phyloP scores from a whole-genome alignment of 257 asterid genomes.

The Pogostemon cablin region DNA sequence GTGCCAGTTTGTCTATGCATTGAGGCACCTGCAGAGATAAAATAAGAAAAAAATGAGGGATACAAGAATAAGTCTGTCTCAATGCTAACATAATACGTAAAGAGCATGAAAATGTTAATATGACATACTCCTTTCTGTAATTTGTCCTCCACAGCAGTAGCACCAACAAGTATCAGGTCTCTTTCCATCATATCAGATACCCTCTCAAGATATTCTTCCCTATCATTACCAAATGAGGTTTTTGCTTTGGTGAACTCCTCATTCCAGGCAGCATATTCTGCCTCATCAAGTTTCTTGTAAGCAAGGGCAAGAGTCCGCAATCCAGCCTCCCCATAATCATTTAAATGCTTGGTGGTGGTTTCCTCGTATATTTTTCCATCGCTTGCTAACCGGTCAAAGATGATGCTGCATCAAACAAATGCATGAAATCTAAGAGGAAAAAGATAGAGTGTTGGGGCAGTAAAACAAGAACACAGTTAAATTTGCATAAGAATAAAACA shows the following conservation, averaged over 20 bases:
- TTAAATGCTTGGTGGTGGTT: constrained; percentile 79
- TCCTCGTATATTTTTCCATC: constrained; percentile 71
- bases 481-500: constrained; percentile 4
- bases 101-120: constrained; percentile 13
- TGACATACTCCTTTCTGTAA: constrained; percentile 90
- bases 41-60: constrained; percentile 7
- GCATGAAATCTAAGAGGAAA: constrained; percentile 32
- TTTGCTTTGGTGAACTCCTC: constrained; percentile 82
- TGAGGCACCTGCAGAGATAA: constrained; percentile 80
- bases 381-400: constrained; percentile 84
- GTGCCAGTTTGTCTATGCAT: constrained; percentile 98
- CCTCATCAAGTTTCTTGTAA: constrained; percentile 80
- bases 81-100: background rate
- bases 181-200: constrained; percentile 87
- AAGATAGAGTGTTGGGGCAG: constrained; percentile 15
- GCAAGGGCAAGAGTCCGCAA: constrained; percentile 93
- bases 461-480: background rate
- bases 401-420: constrained; percentile 66
- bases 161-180: constrained; percentile 91
- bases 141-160: constrained; percentile 99
- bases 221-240: constrained; percentile 73
- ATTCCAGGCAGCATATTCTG: constrained; percentile 82
- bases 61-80: background rate
- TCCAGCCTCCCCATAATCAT: constrained; percentile 95
- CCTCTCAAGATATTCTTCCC: constrained; percentile 86